A percentile compares a stretch with the other conserved stretches of the same genome.
These are phyloP conservation scores for Alternaria alternata DNA, from an alignment of 2,329 filamentous ascomycete species.

Conservation along the genomic window DNA sequence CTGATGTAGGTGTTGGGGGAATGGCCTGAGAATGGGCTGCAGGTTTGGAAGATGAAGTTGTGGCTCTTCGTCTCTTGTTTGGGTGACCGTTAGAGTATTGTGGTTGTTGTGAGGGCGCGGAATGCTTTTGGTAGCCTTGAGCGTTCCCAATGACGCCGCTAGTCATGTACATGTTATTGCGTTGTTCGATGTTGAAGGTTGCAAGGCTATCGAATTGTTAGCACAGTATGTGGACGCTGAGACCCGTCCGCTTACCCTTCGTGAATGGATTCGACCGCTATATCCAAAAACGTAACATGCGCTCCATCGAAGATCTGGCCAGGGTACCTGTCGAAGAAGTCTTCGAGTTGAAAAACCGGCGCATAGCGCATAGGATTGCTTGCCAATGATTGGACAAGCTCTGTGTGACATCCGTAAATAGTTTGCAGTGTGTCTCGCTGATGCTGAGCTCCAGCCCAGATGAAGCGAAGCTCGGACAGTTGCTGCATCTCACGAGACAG, in stretches of 20 bases:
- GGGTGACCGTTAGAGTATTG: constrained; percentile 43
- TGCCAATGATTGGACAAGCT: constrained; percentile 76
- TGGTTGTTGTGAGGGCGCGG: constrained; percentile 31
- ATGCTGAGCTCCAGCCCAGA: constrained; percentile 81
- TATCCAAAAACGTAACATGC: constrained; percentile 75
- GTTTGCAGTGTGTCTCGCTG: constrained; percentile 80
- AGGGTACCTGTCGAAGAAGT: constrained; percentile 86
- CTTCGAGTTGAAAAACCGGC: constrained; percentile 82
- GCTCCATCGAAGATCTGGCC: constrained; percentile 76
- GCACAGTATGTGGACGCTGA: constrained; percentile 1
- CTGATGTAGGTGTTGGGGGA: constrained; percentile 43
- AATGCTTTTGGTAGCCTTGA: constrained; percentile 38
- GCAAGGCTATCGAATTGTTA: constrained; percentile 36
- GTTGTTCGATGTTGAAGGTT: constrained; percentile 48
- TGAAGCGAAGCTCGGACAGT: constrained; percentile 74
- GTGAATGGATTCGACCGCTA: constrained; percentile 66
- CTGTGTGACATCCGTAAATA: constrained; percentile 79
- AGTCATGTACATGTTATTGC: constrained; percentile 49
- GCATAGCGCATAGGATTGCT: constrained; percentile 76
- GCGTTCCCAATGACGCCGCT: constrained; percentile 37
- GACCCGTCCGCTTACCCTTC: constrained; percentile 57
- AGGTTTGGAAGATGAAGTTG: constrained; percentile 35
- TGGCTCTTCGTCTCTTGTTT: constrained; percentile 48
- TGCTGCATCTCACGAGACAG: constrained; percentile 81
- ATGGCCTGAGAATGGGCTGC: constrained; percentile 30